Evolutionary conservation across 2,329 filamentous ascomycete genomes (phyloP).

Genomic region (Coccinonectria pachysandricola): DNA sequence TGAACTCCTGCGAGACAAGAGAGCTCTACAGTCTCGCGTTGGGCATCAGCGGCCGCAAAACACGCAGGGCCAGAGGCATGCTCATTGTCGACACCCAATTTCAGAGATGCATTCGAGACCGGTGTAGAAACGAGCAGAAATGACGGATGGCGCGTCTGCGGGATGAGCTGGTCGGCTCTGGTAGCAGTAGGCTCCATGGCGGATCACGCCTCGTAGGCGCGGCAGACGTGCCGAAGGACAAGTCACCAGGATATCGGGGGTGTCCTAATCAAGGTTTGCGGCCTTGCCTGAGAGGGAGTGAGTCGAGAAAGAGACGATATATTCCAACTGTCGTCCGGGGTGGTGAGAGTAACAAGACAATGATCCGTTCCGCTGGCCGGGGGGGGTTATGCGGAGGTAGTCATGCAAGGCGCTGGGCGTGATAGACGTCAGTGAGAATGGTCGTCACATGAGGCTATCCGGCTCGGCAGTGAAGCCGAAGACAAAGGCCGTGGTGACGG

Average conservation of each 20-base stretch:
- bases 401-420: slow-evolving; percentile 5
- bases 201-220: slow-evolving; percentile 10
- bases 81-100: too few species aligned
- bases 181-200: slow-evolving; percentile 17
- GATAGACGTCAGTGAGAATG: slow-evolving; percentile 9
- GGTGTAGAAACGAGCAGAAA: too few species aligned
- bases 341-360: slow-evolving; percentile 3
- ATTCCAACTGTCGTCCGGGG: slow-evolving; percentile 3
- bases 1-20: too few species aligned
- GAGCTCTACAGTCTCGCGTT: too few species aligned
- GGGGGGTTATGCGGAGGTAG: slow-evolving; percentile 6
- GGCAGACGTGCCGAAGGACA: too few species aligned
- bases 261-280: too few species aligned
- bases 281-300: too few species aligned
- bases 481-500: slow-evolving; percentile 4
- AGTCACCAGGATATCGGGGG: too few species aligned
- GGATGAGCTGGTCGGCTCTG: slow-evolving; percentile 23
- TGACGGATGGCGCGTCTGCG: slow-evolving; percentile 24
- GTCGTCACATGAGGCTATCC: slow-evolving; percentile 12
- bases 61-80: slow-evolving; percentile 12
- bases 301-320: slow-evolving; percentile 6
- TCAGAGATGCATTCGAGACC: too few species aligned
- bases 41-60: slow-evolving; percentile 20
- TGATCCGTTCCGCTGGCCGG: slow-evolving; percentile 5
- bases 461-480: slow-evolving; percentile 10